Conservation (phyloP, 2,329 filamentous ascomycete genomes). For the Zalaria obscura region DNA sequence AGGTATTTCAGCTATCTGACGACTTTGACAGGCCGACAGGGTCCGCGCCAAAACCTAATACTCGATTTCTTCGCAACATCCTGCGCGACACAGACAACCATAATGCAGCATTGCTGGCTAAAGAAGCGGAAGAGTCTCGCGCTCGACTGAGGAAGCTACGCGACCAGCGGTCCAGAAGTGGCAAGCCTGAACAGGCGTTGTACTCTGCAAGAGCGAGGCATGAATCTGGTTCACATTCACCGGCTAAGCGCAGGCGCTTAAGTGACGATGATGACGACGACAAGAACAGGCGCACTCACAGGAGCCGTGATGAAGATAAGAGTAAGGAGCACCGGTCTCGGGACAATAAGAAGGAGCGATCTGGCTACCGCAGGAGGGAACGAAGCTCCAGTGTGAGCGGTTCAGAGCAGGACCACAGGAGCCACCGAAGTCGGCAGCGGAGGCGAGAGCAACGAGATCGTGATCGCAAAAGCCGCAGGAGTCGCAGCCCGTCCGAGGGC, state of each 20-base stretch:
- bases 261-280: background rate
- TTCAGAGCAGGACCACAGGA: too few species aligned
- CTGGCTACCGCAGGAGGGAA: too few species aligned
- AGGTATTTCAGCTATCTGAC: background rate
- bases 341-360: too few species aligned
- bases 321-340: too few species aligned
- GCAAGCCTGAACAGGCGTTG: conserved; percentile 6
- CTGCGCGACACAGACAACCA: conserved; percentile 79
- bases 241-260: conserved; percentile 1
- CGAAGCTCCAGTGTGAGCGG: too few species aligned
- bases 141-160: conserved; percentile 51
- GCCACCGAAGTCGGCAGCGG: too few species aligned
- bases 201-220: conserved; percentile 6
- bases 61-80: conserved; percentile 73
- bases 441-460: too few species aligned
- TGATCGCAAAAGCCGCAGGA: too few species aligned
- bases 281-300: background rate
- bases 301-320: too few species aligned
- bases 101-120: conserved; percentile 74
- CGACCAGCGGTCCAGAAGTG: conserved; percentile 11
- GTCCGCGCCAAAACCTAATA: conserved; percentile 70
- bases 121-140: conserved; percentile 66
- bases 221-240: background rate
- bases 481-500: too few species aligned
- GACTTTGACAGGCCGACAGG: conserved; percentile 1